Evolutionary conservation across 139 green algal species (phyloP), one percentile per base, ranked within the genome.

Genomic region (Zygnema cylindricum): DNA sequence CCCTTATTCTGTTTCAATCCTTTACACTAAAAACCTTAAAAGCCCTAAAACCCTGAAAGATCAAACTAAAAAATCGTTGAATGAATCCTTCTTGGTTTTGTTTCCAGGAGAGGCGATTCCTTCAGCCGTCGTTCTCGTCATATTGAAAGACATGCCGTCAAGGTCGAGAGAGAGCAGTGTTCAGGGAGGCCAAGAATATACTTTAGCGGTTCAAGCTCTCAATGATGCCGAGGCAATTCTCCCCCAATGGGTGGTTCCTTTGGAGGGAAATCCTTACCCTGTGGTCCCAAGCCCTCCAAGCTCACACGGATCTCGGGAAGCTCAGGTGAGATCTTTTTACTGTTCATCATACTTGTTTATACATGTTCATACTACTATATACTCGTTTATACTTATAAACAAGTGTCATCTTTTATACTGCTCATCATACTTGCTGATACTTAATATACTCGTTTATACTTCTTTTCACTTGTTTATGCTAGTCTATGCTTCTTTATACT

Each of bases 161-260:
- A 21, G 22, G 23, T 81, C 73, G 23, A 35, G 73, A 16, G 73
- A 81, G 21, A 81, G 73, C 73, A 81, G 73, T 22, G 73, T 81
- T 16, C 35, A 35, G 42, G 73, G 73, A 16, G 73, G 73, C 21
- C 22, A 16, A 35, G 43, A 81, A 22, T 81, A 81, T 40, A n/a
- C n/a, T n/a, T n/a, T n/a, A n/a, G 73, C 73, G 21, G 43, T 21
- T 21, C 21, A 69, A 21, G 35, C 73, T 21, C 21, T 43, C 43
- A 21, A 69, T 16, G 73, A 81, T 22, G 73, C 42, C 21, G 73
- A 16, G 22, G 73, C 73, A 35, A 21, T 81, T 21, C 21, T 81
- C 21, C 73, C 73, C 21, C 73, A 81, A 40, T 81, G 73, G 73
- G 73, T 81, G 73, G 73, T 81, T 16, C 73, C 73, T 81, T 40